phyloP scores from a whole-genome alignment of 78 protist species.

The Dictyostelium firmibasis region DNA sequence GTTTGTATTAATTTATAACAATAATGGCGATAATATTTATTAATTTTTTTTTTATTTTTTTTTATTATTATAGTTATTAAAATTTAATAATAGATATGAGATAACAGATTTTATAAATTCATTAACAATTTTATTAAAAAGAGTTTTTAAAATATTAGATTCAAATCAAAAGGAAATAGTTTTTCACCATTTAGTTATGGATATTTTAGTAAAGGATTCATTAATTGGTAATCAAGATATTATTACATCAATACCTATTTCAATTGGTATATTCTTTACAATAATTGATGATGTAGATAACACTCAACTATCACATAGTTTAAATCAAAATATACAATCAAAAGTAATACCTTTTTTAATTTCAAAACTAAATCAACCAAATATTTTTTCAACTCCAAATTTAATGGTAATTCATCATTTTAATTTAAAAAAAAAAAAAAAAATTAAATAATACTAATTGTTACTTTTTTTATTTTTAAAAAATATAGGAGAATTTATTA shows the following conservation, averaged over 20 bases:
- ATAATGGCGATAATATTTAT: too few species aligned
- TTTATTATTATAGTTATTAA: background rate
- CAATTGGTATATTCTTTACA: background rate
- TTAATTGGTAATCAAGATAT: background rate
- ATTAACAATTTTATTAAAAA: background rate
- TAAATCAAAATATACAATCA: background rate
- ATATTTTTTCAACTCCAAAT: background rate
- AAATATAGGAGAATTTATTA: background rate
- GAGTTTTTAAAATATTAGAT: background rate
- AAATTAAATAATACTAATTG: background rate
- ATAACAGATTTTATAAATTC: background rate
- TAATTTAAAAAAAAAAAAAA: background rate
- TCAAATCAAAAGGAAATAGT: background rate
- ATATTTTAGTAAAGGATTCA: background rate
- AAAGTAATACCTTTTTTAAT: background rate
- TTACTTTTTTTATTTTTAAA: background rate
- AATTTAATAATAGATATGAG: constrained; percentile 7
- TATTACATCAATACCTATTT: background rate
- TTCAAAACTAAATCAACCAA: background rate
- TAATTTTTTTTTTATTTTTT: background rate
- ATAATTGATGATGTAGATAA: background rate
- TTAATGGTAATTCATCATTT: background rate
- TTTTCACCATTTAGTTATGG: background rate
- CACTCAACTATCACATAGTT: background rate
- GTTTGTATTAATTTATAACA: background rate